Base-by-base conservation (phyloP, 2,329 filamentous ascomycete genomes). In the Neopestalotiopsis sp. region DNA sequence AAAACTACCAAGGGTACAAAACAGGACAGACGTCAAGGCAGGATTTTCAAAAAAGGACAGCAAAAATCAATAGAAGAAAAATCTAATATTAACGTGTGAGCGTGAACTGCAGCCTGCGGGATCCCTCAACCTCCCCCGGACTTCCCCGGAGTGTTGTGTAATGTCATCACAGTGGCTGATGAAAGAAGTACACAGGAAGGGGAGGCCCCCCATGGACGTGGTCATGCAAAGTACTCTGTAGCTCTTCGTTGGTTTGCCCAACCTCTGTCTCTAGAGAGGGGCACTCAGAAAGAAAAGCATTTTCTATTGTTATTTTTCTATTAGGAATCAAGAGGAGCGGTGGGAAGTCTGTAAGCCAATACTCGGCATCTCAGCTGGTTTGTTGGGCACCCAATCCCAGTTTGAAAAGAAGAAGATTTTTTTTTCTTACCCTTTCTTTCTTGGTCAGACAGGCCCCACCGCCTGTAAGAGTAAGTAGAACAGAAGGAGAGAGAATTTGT, bases 141-240 rank as follows among this genome's bases (percentile, higher is more conserved):
- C 63, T 66, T 66, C 63, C 63, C 63, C 63, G 63, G 60, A 24
- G 40, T 30, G 42, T 40, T 42, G 34, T 49, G 63, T 66, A n/a
- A 57, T 38, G 24, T 34, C 17, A 62, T 40, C 12, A 34, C 17
- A 52, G 17, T 52, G 20, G 45, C 45, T 17, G 4, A 14, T 9
- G 45, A 17, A 17, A 3, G 24, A 28, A 2, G 24, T 28, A 28
- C 24, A 28, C n/a, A 6, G 45, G 45, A 52, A 20, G 45, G 45
- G 14, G 17, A 17, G 6, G 14, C 45, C 45, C 45, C 45, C 45
- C 45, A 52, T 17, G 32, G 40, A 13, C 30, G 12, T 17, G 7
- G 59, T 62, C 14, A 34, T 13, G 5, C 12, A 9, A 30, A 34
- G n/a, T 49, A 17, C 24, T 66, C 24, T 45, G 28, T 42, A n/a